Evolutionary conservation across 495 filamentous ascomycete genomes (phyloP), one percentile per base, ranked within the genome.

Genomic region (Aspergillus haitiensis): DNA sequence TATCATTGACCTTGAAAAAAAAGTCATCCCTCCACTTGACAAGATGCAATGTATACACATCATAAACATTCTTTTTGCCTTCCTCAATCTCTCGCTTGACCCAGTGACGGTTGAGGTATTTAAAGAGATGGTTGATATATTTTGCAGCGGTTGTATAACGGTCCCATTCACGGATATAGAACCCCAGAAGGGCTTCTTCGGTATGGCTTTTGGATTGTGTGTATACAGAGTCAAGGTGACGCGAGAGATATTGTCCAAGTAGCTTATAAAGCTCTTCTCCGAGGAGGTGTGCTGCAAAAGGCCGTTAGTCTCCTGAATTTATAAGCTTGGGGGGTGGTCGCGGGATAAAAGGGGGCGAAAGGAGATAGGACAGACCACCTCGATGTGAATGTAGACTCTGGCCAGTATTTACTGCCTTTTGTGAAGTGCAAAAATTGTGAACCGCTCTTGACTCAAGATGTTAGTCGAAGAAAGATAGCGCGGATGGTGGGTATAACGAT

Each of bases 51-150:
- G 93, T 99, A 72, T 99, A 98, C 48, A 99, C 92, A 73, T 99
- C 94, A 74, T 93, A 97, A 6, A 97, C 88, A 65, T 93, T 88
- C 80, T 99, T 99, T 74, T 99, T 99, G 27, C 95, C 95, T 71
- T 99, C 94, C 63, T 99, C 94, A 74, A 99, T 96, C 77, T 99
- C 94, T 21, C 94, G 84, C 80, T 96, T 98, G 15, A 99, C 95
- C 94, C 94, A 99, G 74, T 99, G 94, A 45, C 94, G 84, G 68
- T 98, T 99, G 16, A 99, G 88, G 70, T 99, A 99, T 42, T 87
- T 82, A 82, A 99, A 99, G 3, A 98, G 76, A 72, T 99, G 94
- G 75, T 98, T 95, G 72, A 95, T 91, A 78, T 94, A 98, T 73
- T 93, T 94, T 40, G 92, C 94, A 5, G 92, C 94, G 9, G 88